Percentiles rank a stretch among this genome's conserved stretches.
These are phyloP conservation scores for Boletales sp. DNA, from an alignment of 768 basidiomycete genomes.

Conservation along the genomic window DNA sequence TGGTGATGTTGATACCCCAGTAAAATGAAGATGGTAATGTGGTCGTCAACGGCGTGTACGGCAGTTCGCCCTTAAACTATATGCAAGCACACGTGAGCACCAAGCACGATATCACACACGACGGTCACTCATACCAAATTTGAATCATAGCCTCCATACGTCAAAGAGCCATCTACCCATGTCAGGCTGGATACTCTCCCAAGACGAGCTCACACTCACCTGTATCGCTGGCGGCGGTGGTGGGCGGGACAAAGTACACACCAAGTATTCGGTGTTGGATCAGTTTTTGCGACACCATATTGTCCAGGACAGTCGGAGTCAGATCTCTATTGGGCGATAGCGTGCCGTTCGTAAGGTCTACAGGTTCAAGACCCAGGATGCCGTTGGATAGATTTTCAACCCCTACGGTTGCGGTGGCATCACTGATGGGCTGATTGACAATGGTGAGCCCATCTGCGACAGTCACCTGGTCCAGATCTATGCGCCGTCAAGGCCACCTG, in stretches of 20 bases:
- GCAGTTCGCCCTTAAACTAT: not conserved
- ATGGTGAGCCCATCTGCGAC: not conserved
- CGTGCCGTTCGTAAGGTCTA: not conserved
- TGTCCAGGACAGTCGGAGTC: not conserved
- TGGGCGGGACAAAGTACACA: not conserved
- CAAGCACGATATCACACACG: not conserved
- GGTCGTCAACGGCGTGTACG: not conserved
- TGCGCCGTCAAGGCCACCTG: not conserved
- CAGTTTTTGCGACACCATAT: not conserved
- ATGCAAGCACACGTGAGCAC: not conserved
- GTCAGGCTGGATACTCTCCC: not conserved
- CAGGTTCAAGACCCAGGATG: not conserved
- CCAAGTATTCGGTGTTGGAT: not conserved
- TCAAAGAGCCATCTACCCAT: not conserved
- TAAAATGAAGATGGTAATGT: not conserved
- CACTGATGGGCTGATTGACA: not conserved
- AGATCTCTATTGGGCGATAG: not conserved
- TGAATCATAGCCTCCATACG: not conserved
- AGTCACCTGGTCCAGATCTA: conserved; percentile 1
- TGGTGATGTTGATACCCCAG: not conserved
- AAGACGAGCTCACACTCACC: not conserved
- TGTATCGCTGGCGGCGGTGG: not conserved
- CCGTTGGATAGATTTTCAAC: not conserved
- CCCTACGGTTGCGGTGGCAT: not conserved
- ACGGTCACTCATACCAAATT: not conserved